phyloP scores from a whole-genome alignment of 768 basidiomycete genomes.

The Asterophora lycoperdoides region DNA sequence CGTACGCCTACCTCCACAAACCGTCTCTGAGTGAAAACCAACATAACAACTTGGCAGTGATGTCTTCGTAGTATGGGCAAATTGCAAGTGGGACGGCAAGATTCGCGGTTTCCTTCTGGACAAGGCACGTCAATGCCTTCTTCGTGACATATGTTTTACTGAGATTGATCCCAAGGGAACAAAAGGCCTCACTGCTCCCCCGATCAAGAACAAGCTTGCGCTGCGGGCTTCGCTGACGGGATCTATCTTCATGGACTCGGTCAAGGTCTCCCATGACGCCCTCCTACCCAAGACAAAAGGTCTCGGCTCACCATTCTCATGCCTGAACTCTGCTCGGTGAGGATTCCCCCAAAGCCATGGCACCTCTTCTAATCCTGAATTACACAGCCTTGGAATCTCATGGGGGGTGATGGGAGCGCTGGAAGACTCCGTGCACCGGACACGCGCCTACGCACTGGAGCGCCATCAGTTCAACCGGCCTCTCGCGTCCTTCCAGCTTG shows the following conservation, averaged over 20 bases:
- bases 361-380: constrained; percentile 1
- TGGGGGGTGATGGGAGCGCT: constrained; percentile 97
- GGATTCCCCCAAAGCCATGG: not conserved
- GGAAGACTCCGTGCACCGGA: constrained; percentile 80
- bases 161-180: constrained; percentile 48
- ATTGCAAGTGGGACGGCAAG: constrained; percentile 90
- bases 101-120: constrained; percentile 89
- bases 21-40: not conserved
- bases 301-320: constrained; percentile 83
- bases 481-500: constrained; percentile 92
- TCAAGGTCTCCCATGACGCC: constrained; percentile 67
- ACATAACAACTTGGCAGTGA: constrained; percentile 47
- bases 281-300: constrained; percentile 77
- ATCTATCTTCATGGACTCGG: constrained; percentile 90
- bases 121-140: constrained; percentile 49
- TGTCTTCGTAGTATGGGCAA: constrained; percentile 91
- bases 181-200: constrained; percentile 77
- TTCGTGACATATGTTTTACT: not conserved
- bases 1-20: constrained; percentile 43
- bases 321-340: constrained; percentile 83
- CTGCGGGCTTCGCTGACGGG: constrained; percentile 82
- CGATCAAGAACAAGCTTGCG: constrained; percentile 92
- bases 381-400: constrained; percentile 70
- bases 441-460: constrained; percentile 83
- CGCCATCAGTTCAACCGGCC: constrained; percentile 87